Base-by-base conservation (phyloP, 108 stramenopile genomes). In the Bacterosira constricta region DNA sequence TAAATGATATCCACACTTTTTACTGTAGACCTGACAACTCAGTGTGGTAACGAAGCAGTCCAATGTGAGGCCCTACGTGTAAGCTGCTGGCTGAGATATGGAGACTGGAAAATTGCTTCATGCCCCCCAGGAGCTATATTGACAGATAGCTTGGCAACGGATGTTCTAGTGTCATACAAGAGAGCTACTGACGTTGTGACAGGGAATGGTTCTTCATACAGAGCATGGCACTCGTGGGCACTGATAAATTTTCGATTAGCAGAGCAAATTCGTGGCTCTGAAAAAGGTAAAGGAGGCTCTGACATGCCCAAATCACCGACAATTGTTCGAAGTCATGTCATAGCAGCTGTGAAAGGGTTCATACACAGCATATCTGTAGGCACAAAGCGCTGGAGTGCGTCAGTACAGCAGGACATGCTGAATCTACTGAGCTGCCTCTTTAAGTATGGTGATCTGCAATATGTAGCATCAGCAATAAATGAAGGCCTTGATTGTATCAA, bases 191-290 rank as follows among this genome's bases (percentile, higher is more conserved):
- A 72, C 10, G 73, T 86, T 29, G 79, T 85, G 31, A 27, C 64
- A 15, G 73, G 71, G 51, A 84, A 86, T 31, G 6, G 53, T 54
- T 34, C 47, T 26, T 23, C 53, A 54, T 99, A 98, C 81, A 93
- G 88, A 69, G 97, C 98, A 35, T 99, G 96, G 94, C 99, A 99
- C 74, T 77, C 86, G 10, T 99, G 99, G 99, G 98, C 98, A 0
- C 75, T 99, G 47, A 76, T 97, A 36, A 99, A 99, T 84, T 99
- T 97, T 71, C 93, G 96, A 29, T 82, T 96, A 50, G 96, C 96
- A 21, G 85, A 97, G 74, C 91, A 96, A 60, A 44, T 83, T 30
- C 75, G 86, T 53, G 47, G 64, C 11, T 52, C 50, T 21, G 87
- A 87, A 31, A 81, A 83, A 50, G 86, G 86, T 31, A 76, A 76